These are phyloP conservation scores for Carex scoparia DNA, from an alignment of 176 grass and related monocot genomes.

Conservation along the genomic window DNA sequence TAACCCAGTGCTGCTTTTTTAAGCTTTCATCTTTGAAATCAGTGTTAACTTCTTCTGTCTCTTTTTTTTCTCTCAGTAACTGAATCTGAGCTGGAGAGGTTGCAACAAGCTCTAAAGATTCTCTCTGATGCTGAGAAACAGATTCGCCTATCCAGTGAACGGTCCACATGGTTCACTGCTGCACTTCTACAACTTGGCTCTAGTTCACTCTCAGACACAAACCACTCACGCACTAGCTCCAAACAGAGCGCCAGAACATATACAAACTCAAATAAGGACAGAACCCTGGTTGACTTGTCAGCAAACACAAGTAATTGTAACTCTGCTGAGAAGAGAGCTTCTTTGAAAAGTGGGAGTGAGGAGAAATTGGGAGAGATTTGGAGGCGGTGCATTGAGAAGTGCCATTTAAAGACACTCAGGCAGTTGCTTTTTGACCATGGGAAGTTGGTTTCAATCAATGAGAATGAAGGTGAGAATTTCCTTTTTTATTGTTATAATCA, in stretches of 20 bases:
- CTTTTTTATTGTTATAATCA: background rate
- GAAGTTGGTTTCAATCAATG: constrained; percentile 51
- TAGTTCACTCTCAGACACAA: constrained; percentile 59
- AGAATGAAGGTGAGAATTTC: constrained; percentile 50
- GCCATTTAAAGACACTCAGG: constrained; percentile 67
- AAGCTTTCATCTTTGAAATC: constrained; percentile 4
- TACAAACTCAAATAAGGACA: constrained; percentile 35
- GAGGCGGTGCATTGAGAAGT: constrained; percentile 60
- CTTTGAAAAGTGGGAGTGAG: constrained; percentile 27
- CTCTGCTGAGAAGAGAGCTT: constrained; percentile 20
- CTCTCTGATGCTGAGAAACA: constrained; percentile 97
- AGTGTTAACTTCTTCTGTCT: background rate
- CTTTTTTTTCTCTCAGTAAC: constrained; percentile 47
- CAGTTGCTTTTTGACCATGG: constrained; percentile 61
- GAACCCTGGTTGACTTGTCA: constrained; percentile 43
- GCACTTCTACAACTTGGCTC: constrained; percentile 91
- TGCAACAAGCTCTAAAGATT: constrained; percentile 91
- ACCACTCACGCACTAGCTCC: constrained; percentile 51
- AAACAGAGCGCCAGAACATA: constrained; percentile 52
- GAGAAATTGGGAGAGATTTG: constrained; percentile 64
- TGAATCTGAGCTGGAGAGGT: constrained; percentile 85
- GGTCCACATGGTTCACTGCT: constrained; percentile 96
- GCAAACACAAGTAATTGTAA: constrained; percentile 41
- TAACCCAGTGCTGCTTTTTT: background rate
- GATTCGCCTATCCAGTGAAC: constrained; percentile 84